These are phyloP conservation scores for Cryptosporidium canis DNA, from an alignment of 169 alveolate genomes.

Conservation along the genomic window DNA sequence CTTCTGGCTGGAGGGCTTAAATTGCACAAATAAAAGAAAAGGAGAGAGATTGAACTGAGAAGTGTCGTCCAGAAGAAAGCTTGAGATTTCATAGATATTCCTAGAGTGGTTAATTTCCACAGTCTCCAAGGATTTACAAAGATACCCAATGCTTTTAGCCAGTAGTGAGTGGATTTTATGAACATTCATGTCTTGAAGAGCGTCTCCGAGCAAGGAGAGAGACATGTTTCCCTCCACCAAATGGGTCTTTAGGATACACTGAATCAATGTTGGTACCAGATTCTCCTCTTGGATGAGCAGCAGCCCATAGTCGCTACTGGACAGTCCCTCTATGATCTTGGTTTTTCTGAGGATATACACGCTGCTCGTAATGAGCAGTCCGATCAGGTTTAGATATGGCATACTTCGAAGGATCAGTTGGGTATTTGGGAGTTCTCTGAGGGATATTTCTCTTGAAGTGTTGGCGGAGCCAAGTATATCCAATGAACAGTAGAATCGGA, in stretches of 20 bases:
- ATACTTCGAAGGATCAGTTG: background rate
- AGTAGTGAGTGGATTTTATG: background rate
- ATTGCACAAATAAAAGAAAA: background rate
- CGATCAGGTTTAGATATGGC: slow-evolving; percentile 14
- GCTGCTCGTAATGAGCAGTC: background rate
- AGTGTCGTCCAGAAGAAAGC: background rate
- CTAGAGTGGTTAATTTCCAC: background rate
- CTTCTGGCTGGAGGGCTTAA: background rate
- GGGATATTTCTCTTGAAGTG: background rate
- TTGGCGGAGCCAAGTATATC: background rate
- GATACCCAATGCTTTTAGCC: background rate
- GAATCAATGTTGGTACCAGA: background rate
- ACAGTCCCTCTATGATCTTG: background rate
- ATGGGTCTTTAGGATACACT: slow-evolving; percentile 12
- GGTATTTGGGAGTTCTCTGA: background rate
- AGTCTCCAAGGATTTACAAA: background rate
- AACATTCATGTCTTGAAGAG: background rate
- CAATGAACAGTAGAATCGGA: background rate
- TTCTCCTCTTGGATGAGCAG: background rate
- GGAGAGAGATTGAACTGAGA: background rate
- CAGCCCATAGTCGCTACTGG: background rate
- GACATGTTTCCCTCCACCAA: background rate
- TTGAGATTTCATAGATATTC: slow-evolving; percentile 6
- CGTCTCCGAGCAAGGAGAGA: background rate
- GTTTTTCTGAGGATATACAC: background rate